phyloP scores from a whole-genome alignment of 2,329 filamentous ascomycete species.

The Talaromyces sp. region DNA sequence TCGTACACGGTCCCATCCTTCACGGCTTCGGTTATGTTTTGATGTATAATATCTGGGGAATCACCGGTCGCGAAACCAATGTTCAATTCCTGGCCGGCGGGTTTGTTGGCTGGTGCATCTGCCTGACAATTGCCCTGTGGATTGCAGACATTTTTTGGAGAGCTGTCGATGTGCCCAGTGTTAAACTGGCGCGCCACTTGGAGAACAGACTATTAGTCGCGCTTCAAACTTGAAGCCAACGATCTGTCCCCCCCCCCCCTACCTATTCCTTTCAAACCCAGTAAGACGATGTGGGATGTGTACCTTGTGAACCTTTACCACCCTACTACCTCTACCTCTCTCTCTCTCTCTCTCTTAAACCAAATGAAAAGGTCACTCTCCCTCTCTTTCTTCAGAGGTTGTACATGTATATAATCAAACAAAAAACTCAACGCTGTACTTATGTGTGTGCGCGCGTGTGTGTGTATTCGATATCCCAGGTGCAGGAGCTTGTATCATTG shows the following conservation, averaged over 20 bases:
- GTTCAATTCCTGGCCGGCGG: slow-evolving; percentile 36
- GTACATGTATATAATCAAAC: not conserved
- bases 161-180: slow-evolving; percentile 47
- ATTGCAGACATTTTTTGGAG: slow-evolving; percentile 57
- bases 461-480: not conserved
- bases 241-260: no score
- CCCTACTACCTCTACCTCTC: not conserved
- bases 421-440: not conserved
- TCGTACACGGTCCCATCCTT: slow-evolving; percentile 42
- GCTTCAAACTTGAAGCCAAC: slow-evolving; percentile 7
- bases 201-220: slow-evolving; percentile 31
- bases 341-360: not conserved
- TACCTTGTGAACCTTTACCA: not conserved
- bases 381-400: not conserved
- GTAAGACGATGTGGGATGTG: not conserved
- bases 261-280: not conserved
- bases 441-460: not conserved
- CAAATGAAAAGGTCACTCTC: not conserved
- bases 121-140: slow-evolving; percentile 45
- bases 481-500: not conserved
- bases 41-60: slow-evolving; percentile 36
- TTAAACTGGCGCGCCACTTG: slow-evolving; percentile 47
- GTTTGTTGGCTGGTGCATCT: slow-evolving; percentile 34
- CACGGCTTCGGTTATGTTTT: slow-evolving; percentile 40
- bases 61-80: slow-evolving; percentile 34